phyloP scores from a whole-genome alignment of 208 protist genomes.

The Novymonas esmeraldas region DNA sequence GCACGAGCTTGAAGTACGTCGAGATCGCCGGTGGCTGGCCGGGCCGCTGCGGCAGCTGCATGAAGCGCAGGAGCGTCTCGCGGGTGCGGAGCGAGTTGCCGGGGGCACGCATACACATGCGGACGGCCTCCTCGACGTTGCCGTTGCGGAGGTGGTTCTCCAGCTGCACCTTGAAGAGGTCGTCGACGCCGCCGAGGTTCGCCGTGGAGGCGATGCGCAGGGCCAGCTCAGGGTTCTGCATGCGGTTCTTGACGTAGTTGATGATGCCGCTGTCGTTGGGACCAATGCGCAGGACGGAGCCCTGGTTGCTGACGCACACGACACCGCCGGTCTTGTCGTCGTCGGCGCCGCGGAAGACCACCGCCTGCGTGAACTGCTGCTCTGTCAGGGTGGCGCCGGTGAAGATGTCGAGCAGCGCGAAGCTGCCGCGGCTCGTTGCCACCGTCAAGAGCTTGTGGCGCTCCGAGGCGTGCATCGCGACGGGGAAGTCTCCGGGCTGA shows the following conservation, averaged over 20 bases:
- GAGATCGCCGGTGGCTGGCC: conserved; percentile 96
- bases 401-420: conserved; percentile 96
- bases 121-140: conserved; percentile 95
- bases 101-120: conserved; percentile 95
- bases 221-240: conserved; percentile 95
- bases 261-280: conserved; percentile 98
- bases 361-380: conserved; percentile 95
- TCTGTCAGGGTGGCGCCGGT: conserved; percentile 94
- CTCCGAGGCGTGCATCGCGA: conserved; percentile 95
- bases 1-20: conserved; percentile 98
- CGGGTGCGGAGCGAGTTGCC: conserved; percentile 94
- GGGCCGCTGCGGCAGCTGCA: conserved; percentile 57
- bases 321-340: conserved; percentile 92
- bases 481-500: conserved; percentile 97
- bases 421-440: conserved; percentile 96
- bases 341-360: conserved; percentile 96
- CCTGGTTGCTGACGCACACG: conserved; percentile 97
- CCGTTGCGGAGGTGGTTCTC: conserved; percentile 92
- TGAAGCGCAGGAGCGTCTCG: conserved; percentile 97
- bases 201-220: conserved; percentile 95
- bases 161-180: conserved; percentile 97
- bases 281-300: conserved; percentile 91
- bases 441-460: conserved; percentile 98
- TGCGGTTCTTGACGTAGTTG: conserved; percentile 94
- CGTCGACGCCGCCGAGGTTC: conserved; percentile 98